Base-by-base conservation (phyloP, 2,329 filamentous ascomycete genomes). In the Cytospora piceicola region DNA sequence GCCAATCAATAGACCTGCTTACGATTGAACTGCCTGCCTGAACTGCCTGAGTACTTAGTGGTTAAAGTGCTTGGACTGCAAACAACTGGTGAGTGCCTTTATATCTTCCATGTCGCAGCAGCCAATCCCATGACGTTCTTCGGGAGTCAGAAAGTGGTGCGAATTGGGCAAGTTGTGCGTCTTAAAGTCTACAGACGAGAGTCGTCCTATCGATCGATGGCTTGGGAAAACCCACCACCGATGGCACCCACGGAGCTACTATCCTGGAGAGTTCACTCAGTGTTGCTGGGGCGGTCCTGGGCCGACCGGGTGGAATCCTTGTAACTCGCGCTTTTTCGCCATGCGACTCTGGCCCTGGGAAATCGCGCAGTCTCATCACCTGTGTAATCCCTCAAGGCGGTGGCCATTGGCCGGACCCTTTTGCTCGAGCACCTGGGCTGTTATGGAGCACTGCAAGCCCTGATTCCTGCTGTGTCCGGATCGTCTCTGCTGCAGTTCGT, bases 271-370 rank as follows among this genome's bases (percentile, higher is more conserved):
- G 52, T 52, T 46, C 61, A 42, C 51, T n/a, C 46, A 30, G 27
- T 30, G 27, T 30, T 63, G 39, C 61, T 51, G 49, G 61, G 42
- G 53, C 55, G 27, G 49, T 49, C 63, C 57, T 55, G 36, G 32
- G 30, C 49, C 53, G 54, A 59, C 58, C 53, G 30, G 52, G 54
- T 57, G 53, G 53, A 30, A 61, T 57, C 58, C 63, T 65, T 61
- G 63, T 39, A 61, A 36, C 53, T 60, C 63, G 61, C 53, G 39
- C 57, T 63, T 63, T 63, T 58, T 55, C 53, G 58, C 63, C 20
- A 27, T 34, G 63, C 63, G 63, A 65, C 49, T 63, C 53, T 57
- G 42, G 52, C 42, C 46, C 61, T 57, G 46, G 46, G 56, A 65
- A 65, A 56, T 65, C 63, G 58, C 63, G 63, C 63, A 65, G 20